Percentiles rank a stretch among this genome's conserved stretches.
Evolutionary conservation across 805 yeast species (phyloP).

Genomic region (Metschnikowia vanudenii): DNA sequence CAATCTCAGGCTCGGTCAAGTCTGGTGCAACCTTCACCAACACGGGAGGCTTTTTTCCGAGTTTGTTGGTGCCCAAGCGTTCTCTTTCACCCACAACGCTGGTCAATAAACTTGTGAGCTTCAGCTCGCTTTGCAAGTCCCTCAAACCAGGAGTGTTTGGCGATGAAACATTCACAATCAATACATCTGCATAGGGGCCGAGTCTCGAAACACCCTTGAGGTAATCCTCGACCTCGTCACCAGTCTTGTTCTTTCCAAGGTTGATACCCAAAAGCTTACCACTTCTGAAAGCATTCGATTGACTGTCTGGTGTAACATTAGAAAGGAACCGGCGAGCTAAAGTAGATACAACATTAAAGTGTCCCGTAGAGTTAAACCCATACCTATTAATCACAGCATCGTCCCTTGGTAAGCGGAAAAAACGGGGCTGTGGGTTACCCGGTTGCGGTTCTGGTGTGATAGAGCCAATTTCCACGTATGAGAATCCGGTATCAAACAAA

Average conservation of each 20-base stretch:
- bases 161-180: constrained; percentile 88
- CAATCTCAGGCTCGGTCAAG: constrained; percentile 74
- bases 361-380: constrained; percentile 93
- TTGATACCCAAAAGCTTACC: constrained; percentile 76
- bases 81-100: constrained; percentile 71
- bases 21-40: constrained; percentile 95
- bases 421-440: constrained; percentile 91
- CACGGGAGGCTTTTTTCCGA: constrained; percentile 65
- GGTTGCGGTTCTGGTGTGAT: constrained; percentile 92
- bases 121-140: constrained; percentile 74
- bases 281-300: constrained; percentile 53
- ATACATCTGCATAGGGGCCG: constrained; percentile 82
- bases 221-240: constrained; percentile 87
- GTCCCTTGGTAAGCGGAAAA: constrained; percentile 81
- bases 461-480: constrained; percentile 90
- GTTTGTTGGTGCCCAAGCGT: constrained; percentile 38
- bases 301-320: constrained; percentile 4
- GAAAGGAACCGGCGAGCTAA: constrained; percentile 56
- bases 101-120: constrained; percentile 63
- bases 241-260: constrained; percentile 88
- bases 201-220: constrained; percentile 78
- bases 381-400: constrained; percentile 92
- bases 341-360: constrained; percentile 66
- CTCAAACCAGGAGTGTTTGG: constrained; percentile 97
- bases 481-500: constrained; percentile 73